Conservation (phyloP, 2,329 filamentous ascomycete species). For the Arthroderma sp. region DNA sequence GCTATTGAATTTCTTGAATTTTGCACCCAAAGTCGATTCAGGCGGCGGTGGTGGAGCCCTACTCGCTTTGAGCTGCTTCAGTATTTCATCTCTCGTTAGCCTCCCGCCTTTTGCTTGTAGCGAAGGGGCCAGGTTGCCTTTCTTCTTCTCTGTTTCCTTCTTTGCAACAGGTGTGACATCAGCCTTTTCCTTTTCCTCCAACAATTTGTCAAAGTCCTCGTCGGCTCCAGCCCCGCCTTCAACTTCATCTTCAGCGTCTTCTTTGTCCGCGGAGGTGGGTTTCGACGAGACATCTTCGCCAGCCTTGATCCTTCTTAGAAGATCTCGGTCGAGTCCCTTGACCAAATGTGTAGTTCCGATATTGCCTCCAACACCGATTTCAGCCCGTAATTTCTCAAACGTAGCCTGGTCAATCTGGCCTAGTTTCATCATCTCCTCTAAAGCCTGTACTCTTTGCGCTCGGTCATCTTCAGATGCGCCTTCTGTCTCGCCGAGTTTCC, state of each 20-base stretch:
- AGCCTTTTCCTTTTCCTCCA: constrained; percentile 25
- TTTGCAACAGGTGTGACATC: constrained; percentile 17
- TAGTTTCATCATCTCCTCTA: constrained; percentile 70
- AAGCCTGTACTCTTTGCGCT: constrained; percentile 55
- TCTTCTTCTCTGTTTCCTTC: constrained; percentile 36
- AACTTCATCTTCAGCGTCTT: constrained; percentile 18
- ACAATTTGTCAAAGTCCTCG: constrained; percentile 40
- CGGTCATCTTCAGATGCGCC: constrained; percentile 13
- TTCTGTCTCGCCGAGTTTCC: constrained; percentile 43
- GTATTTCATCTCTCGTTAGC: constrained; percentile 45
- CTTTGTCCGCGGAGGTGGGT: constrained; percentile 17
- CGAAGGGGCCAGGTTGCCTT: constrained; percentile 36
- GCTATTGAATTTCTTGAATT: constrained; percentile 41
- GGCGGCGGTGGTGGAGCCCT: constrained; percentile 31
- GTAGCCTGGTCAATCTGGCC: constrained; percentile 70
- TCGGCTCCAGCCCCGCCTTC: constrained; percentile 34
- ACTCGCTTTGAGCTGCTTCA: constrained; percentile 46
- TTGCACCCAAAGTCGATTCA: constrained; percentile 38
- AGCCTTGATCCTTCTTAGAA: constrained; percentile 38
- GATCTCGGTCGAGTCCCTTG: constrained; percentile 78
- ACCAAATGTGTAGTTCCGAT: constrained; percentile 70
- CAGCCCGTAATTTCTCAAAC: constrained; percentile 59
- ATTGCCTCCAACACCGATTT: constrained; percentile 69
- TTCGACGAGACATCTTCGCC: constrained; percentile 39
- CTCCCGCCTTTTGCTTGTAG: constrained; percentile 21